Base-by-base conservation (phyloP, 1,139 yeast genomes). In the Hyphopichia burtonii region DNA sequence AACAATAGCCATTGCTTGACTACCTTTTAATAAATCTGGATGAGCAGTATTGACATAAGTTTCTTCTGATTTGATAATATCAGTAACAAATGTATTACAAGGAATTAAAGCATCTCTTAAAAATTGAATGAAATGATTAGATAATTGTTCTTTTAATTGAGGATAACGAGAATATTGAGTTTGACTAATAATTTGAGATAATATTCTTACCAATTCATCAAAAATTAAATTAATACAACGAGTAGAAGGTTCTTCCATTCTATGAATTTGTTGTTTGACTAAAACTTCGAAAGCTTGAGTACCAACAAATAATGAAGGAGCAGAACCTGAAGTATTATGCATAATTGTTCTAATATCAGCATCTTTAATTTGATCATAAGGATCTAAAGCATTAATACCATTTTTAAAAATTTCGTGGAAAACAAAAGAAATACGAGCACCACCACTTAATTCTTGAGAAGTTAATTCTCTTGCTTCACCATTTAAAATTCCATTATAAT, bases 251-350 rank as follows among this genome's bases (percentile, higher is more conserved):
- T 93, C 98, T 66, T 93, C 97, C 73, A 93, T 89, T 65, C 99
- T 81, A 55, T 76, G 83, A 52, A 93, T 91, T 66, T 93, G 99
- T 65, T 93, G 96, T 65, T 88, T 90, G 37, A 93, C 98, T 55
- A 93, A 80, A 17, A 91, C 96, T 66, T 93, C 99, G 61, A 93
- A 93, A 0, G 98, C 98, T 57, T 89, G 93, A 7, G 99, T 93
- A 37, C 98, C 99, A 45, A 93, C 99, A 68, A 93, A 93, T 55
- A 93, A 75, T 4, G 96, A 87, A n/a, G 99, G 99, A 1, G 97
- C 89, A 15, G 97, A 86, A 59, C 99, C 99, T 12, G 96, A 86
- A 36, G 97, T 88, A 64, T 93, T 93, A 71, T 91, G 89, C 91
- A 86, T 85, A 45, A 93, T 91, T n/a, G 99, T 93, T 66, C 99